Percentiles rank a stretch among this genome's conserved stretches.
phyloP scores from a whole-genome alignment of 805 yeast species.

The Lipomyces yamadae region DNA sequence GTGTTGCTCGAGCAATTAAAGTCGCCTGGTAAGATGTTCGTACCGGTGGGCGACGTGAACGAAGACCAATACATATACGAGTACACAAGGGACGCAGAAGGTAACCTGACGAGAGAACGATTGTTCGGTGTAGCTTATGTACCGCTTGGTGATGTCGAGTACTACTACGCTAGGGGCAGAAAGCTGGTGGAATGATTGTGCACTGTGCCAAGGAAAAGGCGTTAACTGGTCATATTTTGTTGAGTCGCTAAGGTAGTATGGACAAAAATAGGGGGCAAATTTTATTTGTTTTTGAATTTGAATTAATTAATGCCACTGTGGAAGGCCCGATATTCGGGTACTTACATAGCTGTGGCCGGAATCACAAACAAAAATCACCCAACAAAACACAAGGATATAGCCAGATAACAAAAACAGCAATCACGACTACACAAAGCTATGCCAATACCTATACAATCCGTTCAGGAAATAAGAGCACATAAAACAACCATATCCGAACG shows the following conservation, averaged over 20 bases:
- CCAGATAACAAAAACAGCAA: neutral
- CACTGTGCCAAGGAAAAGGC: neutral
- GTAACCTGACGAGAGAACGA: conserved; percentile 16
- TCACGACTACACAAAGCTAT: neutral
- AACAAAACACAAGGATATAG: neutral
- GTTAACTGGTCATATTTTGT: neutral
- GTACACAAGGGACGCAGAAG: conserved; percentile 18
- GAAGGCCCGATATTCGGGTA: neutral
- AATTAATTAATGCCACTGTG: neutral
- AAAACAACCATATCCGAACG: neutral
- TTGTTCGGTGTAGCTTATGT: conserved; percentile 35
- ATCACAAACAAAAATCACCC: neutral
- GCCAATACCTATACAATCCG: neutral
- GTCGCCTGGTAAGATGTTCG: conserved; percentile 35
- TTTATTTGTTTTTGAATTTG: neutral
- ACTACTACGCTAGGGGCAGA: conserved; percentile 21
- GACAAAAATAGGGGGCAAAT: neutral
- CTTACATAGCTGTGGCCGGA: neutral
- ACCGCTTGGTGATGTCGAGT: conserved; percentile 24
- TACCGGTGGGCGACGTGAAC: conserved; percentile 30
- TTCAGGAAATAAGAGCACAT: neutral
- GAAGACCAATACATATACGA: conserved; percentile 31
- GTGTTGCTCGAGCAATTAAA: conserved; percentile 26
- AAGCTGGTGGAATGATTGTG: conserved; percentile 11
- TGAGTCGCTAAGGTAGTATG: neutral